Evolutionary conservation across 441 rosid species (phyloP).

Genomic region (Kokia cookei): DNA sequence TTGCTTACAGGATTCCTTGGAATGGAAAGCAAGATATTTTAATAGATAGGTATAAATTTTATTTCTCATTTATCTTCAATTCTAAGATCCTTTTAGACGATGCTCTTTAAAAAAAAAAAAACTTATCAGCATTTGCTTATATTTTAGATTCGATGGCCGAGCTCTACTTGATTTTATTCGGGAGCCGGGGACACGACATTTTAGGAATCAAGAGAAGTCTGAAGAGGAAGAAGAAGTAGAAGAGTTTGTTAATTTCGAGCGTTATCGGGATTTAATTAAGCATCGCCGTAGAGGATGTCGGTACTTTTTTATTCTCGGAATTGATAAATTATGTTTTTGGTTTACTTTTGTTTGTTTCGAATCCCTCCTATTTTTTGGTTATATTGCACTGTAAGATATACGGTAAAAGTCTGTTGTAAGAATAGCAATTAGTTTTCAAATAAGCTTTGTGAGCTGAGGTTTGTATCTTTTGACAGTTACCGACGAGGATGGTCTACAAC

Average conservation of each 20-base stretch:
- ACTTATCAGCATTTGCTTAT: neutral
- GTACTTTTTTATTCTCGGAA: constrained; percentile 60
- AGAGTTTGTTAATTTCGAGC: constrained; percentile 99
- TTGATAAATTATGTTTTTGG: constrained; percentile 15
- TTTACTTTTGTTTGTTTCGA: constrained; percentile 6
- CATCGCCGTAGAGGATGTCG: constrained; percentile 99
- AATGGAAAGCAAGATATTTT: constrained; percentile 79
- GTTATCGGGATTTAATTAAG: constrained; percentile 99
- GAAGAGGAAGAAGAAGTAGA: constrained; percentile 94
- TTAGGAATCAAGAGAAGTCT: constrained; percentile 46
- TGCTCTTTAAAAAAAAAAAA: neutral
- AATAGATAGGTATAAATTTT: constrained; percentile 62
- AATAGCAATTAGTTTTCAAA: constrained; percentile 2
- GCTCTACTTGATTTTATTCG: constrained; percentile 93
- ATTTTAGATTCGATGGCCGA: constrained; percentile 81
- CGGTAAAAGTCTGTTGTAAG: constrained; percentile 5
- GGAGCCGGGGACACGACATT: constrained; percentile 50
- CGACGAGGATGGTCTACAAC: constrained; percentile 83
- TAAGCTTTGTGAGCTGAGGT: constrained; percentile 26
- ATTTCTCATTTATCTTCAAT: constrained; percentile 3
- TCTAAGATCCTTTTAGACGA: neutral
- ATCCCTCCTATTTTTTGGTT: constrained; percentile 1
- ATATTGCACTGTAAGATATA: constrained; percentile 8
- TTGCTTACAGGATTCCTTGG: constrained; percentile 74
- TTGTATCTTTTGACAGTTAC: constrained; percentile 46